Base-by-base conservation (phyloP, 768 basidiomycete genomes). In the Rhizopogon sp. region DNA sequence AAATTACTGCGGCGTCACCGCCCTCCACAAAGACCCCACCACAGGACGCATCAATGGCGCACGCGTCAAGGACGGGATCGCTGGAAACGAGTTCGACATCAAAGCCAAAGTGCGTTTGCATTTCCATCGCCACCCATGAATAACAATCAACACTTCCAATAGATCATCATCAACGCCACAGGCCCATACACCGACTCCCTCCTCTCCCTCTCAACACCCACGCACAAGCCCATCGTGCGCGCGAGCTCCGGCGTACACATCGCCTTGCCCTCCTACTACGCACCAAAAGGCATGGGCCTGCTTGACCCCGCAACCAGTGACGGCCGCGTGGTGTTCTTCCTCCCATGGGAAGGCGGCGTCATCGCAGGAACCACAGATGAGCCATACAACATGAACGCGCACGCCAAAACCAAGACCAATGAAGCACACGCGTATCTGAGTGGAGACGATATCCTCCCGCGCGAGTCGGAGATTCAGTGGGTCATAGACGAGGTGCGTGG, bases 311-410 rank as follows among this genome's bases (percentile, higher is more conserved):
- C 92, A 3, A 97, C 97, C 4, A 93, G 90, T 0, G 96, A 99
- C 60, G 96, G 96, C 0, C 88, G 96, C 28, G 95, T 99, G 53
- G 96, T 99, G 66, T 99, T 98, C 80, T 97, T 99, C 81, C 82
- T 99, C 9, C 96, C 96, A 0, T 99, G 97, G 96, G 88, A 98
- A 72, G 96, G 96, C 8, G 93, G 88, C 74, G 94, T 94, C 40
- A 94, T 99, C 58, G 96, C 96, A 1, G 96, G 96, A 25, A 98
- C 97, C 2, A 99, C 96, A 7, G 96, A 99, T 69, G 79, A 89
- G 0, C 87, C 88, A 0, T 84, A 88, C 3, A 66, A 72, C 1
- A 88, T 96, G 52, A 76, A 77, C 33, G 77, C 79, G 13, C 58
- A 66, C 16, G 17, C 39, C 8, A 49, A 49, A 1, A 1, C 35